Conservation (phyloP, 306 rosid genomes). For the Inga oerstediana region DNA sequence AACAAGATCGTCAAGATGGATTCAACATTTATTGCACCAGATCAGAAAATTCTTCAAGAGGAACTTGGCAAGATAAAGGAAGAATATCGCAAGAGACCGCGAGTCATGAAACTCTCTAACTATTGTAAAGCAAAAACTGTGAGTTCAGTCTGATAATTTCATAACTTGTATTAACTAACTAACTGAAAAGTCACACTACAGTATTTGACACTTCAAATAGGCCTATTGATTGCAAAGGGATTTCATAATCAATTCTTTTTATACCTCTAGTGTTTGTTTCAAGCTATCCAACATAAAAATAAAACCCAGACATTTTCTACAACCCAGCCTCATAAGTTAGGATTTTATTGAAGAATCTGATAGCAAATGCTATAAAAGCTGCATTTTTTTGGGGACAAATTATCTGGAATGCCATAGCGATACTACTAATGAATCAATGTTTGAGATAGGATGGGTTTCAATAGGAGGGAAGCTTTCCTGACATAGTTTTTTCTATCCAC, state of each 20-base stretch:
- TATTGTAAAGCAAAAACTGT: constrained; percentile 44
- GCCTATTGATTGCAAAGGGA: neutral
- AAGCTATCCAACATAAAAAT: neutral
- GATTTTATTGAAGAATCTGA: neutral
- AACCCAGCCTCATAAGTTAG: neutral
- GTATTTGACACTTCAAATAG: neutral
- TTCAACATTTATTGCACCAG: constrained; percentile 29
- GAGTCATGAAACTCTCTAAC: constrained; percentile 28
- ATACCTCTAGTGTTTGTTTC: neutral
- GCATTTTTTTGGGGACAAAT: neutral
- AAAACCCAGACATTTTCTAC: neutral
- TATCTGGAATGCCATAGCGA: neutral
- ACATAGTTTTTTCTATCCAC: neutral
- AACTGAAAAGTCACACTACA: neutral
- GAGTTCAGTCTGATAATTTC: neutral
- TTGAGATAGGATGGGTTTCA: neutral
- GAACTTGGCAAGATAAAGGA: constrained; percentile 36
- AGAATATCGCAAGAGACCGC: constrained; percentile 39
- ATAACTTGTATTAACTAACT: neutral
- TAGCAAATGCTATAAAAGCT: neutral
- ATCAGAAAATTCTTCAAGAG: constrained; percentile 35
- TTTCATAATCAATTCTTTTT: neutral
- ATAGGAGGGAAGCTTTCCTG: neutral
- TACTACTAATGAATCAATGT: neutral
- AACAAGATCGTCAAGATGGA: neutral